Base-by-base conservation (phyloP, 2,329 filamentous ascomycete genomes). In the Phialophora verrucosa region DNA sequence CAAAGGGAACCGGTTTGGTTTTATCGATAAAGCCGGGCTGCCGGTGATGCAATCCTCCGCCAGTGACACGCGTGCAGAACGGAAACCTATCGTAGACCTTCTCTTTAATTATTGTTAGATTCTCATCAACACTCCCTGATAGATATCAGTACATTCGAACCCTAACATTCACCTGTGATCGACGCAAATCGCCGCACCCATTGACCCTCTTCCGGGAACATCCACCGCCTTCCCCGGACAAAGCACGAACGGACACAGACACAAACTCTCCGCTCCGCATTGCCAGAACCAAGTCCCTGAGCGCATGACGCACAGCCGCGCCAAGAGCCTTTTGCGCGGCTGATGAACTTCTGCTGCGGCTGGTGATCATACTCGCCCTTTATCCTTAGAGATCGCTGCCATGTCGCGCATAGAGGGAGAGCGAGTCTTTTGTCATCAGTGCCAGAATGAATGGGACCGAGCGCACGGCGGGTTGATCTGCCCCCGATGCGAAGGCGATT, bases 391-490 rank as follows among this genome's bases (percentile, higher is more conserved):
- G 14, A 59, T n/a, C 31, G 20, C 25, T 29, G 7, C 27, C 50
- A 56, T 62, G 29, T 73, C 69, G 29, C 53, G 65, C 42, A 60
- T 71, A 51, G 60, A 79, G 68, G 83, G 87, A 69, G 91, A 96
- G 75, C 87, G 94, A 70, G 89, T 97, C 62, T 96, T 86, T 78
- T 99, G 95, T 78, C 92, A 98, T 78, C 81, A 84, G 67, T 98
- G 95, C 80, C 77, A 85, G 60, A 81, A 90, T 69, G 90, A 97
- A 77, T 98, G 93, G 92, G 91, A 90, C 74, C 83, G 87, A 66
- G 87, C 91, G 66, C 85, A 90, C 69, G 83, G 85, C 70, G 88
- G 85, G 29, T 79, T 96, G 69, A 81, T 80, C 17, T 99, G 95
- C 75, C 92, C 93, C 17, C 78, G 81, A n/a, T 99, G 95, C 76